A percentile compares a stretch with the other conserved stretches of the same genome.
These are phyloP conservation scores for Kluyveromyces dobzhanskii DNA, from an alignment of 805 yeast species.

Conservation along the genomic window DNA sequence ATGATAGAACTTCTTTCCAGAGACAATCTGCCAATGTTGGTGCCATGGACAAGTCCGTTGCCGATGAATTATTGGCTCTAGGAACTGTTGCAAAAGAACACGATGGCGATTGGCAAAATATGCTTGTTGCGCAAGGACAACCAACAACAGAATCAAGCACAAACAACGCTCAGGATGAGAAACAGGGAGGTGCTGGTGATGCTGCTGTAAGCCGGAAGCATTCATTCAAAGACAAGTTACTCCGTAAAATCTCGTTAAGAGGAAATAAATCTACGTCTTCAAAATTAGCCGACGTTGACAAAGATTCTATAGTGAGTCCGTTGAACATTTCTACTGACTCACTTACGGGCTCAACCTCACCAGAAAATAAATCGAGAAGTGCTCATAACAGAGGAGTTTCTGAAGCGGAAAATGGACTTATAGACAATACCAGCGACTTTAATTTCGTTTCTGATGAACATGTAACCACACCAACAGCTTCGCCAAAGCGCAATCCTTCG, in stretches of 20 bases:
- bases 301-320: slow-evolving; percentile 1
- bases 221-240: slow-evolving; percentile 18
- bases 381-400: slow-evolving; percentile 21
- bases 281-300: slow-evolving; percentile 5
- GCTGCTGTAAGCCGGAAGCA: slow-evolving; percentile 10
- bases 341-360: slow-evolving; percentile 4
- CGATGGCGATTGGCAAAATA: slow-evolving; percentile 62
- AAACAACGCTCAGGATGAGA: slow-evolving; percentile 8
- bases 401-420: slow-evolving; percentile 24
- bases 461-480: neutral
- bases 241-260: slow-evolving; percentile 18
- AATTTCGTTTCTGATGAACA: neutral
- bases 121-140: slow-evolving; percentile 31
- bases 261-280: slow-evolving; percentile 8
- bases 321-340: neutral
- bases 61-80: slow-evolving; percentile 56
- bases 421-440: slow-evolving; percentile 9
- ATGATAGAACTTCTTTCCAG: slow-evolving; percentile 89
- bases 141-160: slow-evolving; percentile 5
- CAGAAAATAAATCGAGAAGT: slow-evolving; percentile 17
- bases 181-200: slow-evolving; percentile 6
- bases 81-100: slow-evolving; percentile 82
- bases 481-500: slow-evolving; percentile 12
- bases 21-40: slow-evolving; percentile 31
- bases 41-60: slow-evolving; percentile 26